These are phyloP conservation scores for Podaxis pistillaris DNA, from an alignment of 768 basidiomycete genomes.

Conservation along the genomic window DNA sequence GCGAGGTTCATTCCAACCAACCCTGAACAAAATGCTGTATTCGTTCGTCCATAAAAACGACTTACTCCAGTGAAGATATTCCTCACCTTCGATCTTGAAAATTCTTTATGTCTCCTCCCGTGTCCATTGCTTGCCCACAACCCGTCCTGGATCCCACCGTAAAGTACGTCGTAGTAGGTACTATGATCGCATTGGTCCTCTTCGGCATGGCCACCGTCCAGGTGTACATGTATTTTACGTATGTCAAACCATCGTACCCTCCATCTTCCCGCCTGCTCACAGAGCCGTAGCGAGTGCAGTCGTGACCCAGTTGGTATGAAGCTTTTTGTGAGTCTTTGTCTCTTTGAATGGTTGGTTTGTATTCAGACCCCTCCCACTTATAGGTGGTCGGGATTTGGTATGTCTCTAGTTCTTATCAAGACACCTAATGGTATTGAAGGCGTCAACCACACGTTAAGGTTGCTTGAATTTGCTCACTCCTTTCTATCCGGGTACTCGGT, in stretches of 20 bases:
- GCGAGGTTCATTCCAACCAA: background rate
- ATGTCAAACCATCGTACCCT: background rate
- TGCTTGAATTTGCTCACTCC: background rate
- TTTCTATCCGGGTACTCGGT: background rate
- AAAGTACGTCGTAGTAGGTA: background rate
- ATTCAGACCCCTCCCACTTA: background rate
- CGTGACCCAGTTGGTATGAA: background rate
- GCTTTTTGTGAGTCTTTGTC: background rate
- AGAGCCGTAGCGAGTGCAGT: background rate
- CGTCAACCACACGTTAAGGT: background rate
- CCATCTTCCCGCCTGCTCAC: background rate
- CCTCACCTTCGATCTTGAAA: background rate
- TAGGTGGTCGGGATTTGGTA: background rate
- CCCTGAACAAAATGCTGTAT: background rate
- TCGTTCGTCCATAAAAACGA: background rate
- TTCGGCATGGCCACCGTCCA: conserved; percentile 3
- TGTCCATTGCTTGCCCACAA: background rate
- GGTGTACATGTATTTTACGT: conserved; percentile 3
- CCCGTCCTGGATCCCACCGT: background rate
- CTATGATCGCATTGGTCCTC: conserved; percentile 1
- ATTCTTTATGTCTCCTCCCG: background rate
- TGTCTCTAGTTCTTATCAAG: background rate
- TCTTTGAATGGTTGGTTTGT: background rate
- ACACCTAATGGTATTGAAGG: background rate
- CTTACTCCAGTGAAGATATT: background rate